These are phyloP conservation scores for Podospora anserina DNA, from an alignment of 495 filamentous ascomycete genomes.

Conservation along the genomic window DNA sequence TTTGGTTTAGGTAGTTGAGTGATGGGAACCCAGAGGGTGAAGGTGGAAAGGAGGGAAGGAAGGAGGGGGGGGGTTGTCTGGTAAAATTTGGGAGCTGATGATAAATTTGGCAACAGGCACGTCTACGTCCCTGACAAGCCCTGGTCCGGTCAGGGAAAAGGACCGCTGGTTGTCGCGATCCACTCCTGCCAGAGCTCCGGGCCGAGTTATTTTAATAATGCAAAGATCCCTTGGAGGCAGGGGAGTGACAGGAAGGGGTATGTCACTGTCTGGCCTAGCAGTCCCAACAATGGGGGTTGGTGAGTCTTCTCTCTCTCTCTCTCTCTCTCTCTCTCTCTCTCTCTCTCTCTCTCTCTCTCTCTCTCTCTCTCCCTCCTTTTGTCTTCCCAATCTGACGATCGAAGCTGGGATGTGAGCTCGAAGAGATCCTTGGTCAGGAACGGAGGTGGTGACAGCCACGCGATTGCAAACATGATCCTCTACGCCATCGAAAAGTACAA, in stretches of 20 bases:
- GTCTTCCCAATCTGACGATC: too few relatives aligned
- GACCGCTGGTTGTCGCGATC: slow-evolving; percentile 54
- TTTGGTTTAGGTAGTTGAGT: background rate
- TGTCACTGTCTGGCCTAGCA: slow-evolving; percentile 54
- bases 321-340: background rate
- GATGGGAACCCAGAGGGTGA: too few relatives aligned
- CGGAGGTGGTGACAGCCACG: slow-evolving; percentile 41
- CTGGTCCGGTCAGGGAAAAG: slow-evolving; percentile 33
- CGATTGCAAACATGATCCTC: slow-evolving; percentile 44
- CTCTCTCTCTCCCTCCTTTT: too few relatives aligned
- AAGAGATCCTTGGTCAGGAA: slow-evolving; percentile 37
- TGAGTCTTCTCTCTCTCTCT: background rate
- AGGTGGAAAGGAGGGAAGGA: too few relatives aligned
- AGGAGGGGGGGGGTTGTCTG: too few relatives aligned
- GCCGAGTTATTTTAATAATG: slow-evolving; percentile 49
- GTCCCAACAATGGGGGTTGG: slow-evolving; percentile 30
- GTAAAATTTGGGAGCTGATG: background rate
- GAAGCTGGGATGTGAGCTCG: slow-evolving; percentile 59
- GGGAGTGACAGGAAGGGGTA: slow-evolving; percentile 55
- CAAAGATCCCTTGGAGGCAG: slow-evolving; percentile 47
- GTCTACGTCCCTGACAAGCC: slow-evolving; percentile 56
- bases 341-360: too few relatives aligned
- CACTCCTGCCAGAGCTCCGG: slow-evolving; percentile 56
- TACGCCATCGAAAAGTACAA: slow-evolving; percentile 36
- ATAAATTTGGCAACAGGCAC: slow-evolving; percentile 31